Conservation (phyloP, 1,139 yeast species). For the Candida frijolesensis region DNA sequence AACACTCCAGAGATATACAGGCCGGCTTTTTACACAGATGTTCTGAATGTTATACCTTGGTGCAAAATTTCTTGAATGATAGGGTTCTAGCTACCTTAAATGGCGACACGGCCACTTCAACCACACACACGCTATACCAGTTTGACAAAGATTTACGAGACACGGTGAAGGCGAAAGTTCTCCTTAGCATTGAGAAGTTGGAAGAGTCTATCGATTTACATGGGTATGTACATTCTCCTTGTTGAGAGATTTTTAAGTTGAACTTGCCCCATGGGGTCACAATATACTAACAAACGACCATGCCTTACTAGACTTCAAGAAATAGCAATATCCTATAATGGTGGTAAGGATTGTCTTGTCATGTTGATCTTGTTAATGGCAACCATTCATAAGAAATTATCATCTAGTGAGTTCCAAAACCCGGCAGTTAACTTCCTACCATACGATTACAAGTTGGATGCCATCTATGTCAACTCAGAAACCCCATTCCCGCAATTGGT, state of each 20-base stretch:
- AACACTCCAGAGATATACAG: constrained; percentile 13
- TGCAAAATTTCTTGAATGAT: constrained; percentile 35
- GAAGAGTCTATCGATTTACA: constrained; percentile 34
- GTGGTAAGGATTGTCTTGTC: constrained; percentile 90
- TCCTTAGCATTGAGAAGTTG: constrained; percentile 32
- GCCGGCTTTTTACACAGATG: constrained; percentile 27
- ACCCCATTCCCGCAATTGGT: constrained; percentile 63
- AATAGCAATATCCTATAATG: constrained; percentile 79
- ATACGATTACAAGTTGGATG: constrained; percentile 42
- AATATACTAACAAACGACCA: constrained; percentile 20
- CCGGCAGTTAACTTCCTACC: constrained; percentile 22
- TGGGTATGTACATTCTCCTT: constrained; percentile 27
- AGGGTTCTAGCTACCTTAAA: constrained; percentile 30
- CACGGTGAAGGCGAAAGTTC: constrained; percentile 33
- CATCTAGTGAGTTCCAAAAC: constrained; percentile 11
- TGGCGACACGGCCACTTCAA: not conserved
- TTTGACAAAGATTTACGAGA: constrained; percentile 26
- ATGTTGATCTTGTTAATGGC: constrained; percentile 71
- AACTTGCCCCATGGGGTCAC: no score
- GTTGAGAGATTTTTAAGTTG: not conserved
- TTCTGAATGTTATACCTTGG: constrained; percentile 35
- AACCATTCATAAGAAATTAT: constrained; percentile 45
- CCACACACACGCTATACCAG: constrained; percentile 21
- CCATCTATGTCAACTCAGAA: constrained; percentile 73
- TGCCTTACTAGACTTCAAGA: constrained; percentile 40